phyloP scores from a whole-genome alignment of 2,329 filamentous ascomycete genomes.

The Raffaelea arxii region DNA sequence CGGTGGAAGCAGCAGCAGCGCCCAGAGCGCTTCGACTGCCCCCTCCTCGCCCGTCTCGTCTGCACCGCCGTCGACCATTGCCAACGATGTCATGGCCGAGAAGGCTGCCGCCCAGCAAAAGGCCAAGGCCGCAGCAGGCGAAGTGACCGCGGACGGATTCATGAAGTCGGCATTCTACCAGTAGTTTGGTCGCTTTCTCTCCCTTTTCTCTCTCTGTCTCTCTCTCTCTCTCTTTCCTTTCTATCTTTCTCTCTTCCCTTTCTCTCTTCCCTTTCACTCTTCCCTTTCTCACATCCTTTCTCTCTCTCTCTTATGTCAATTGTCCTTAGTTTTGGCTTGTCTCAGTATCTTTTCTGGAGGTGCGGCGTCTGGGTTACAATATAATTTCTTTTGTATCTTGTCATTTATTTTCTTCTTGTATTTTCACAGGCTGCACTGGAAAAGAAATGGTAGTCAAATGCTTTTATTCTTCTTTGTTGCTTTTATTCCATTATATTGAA shows the following conservation, averaged over 20 bases:
- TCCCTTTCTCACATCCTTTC: too few species aligned
- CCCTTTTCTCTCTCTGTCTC: neutral
- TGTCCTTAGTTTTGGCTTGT: too few species aligned
- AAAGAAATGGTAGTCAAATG: neutral
- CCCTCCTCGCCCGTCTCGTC: neutral
- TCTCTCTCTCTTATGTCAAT: too few species aligned
- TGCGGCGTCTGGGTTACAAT: too few species aligned
- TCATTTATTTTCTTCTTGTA: neutral
- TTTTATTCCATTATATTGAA: neutral
- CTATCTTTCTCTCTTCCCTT: neutral
- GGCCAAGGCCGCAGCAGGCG: neutral
- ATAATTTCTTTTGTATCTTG: neutral
- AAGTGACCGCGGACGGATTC: constrained; percentile 44
- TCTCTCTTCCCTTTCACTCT: too few species aligned
- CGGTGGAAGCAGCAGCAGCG: neutral
- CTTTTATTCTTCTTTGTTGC: neutral
- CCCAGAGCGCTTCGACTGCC: too few species aligned
- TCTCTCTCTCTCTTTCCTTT: neutral
- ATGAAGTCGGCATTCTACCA: constrained; percentile 51
- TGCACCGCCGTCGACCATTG: neutral
- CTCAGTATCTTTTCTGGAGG: too few species aligned
- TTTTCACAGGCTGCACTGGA: too few species aligned
- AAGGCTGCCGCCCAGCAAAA: constrained; percentile 12
- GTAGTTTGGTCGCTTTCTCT: constrained; percentile 17
- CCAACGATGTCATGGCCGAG: constrained; percentile 11